phyloP scores from a whole-genome alignment of 805 yeast species.

The Pichia cabralensis region DNA sequence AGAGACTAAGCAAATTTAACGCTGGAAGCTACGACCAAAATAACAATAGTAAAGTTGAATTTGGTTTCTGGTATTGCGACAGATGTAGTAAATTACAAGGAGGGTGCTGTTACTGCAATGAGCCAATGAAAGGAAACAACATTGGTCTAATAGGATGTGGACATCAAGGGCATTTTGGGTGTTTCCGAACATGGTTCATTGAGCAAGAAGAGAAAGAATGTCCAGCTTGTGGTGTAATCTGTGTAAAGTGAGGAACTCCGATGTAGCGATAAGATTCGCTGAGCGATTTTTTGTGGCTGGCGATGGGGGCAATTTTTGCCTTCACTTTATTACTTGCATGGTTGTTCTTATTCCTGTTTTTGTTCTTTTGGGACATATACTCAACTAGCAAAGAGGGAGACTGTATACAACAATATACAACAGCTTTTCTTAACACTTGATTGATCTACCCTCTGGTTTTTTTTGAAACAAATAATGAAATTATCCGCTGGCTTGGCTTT shows the following conservation, averaged over 20 bases:
- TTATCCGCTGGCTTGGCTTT: too few species aligned
- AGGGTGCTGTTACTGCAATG: conserved; percentile 70
- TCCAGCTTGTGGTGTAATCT: conserved; percentile 57
- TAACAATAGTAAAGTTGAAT: conserved; percentile 21
- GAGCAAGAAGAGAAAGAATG: conserved; percentile 58
- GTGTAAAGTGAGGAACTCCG: background rate
- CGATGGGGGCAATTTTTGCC: too few species aligned
- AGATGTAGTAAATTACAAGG: conserved; percentile 50
- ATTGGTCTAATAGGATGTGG: conserved; percentile 64
- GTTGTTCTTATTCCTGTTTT: too few species aligned
- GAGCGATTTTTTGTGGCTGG: conserved; percentile 40
- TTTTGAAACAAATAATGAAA: too few species aligned
- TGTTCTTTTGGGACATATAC: too few species aligned
- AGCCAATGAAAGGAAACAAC: conserved; percentile 63
- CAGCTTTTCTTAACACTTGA: too few species aligned
- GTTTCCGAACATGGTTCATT: conserved; percentile 70
- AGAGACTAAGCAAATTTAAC: too few species aligned
- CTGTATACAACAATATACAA: too few species aligned
- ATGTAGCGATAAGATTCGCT: conserved; percentile 19
- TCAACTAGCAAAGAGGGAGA: too few species aligned
- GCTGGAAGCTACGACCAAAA: too few species aligned
- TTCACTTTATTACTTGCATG: too few species aligned
- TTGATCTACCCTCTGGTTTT: too few species aligned
- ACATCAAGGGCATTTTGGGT: conserved; percentile 76
- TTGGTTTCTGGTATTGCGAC: conserved; percentile 84